Evolutionary conservation across 306 rosid genomes (phyloP).

Genomic region (Trifolium dubium): DNA sequence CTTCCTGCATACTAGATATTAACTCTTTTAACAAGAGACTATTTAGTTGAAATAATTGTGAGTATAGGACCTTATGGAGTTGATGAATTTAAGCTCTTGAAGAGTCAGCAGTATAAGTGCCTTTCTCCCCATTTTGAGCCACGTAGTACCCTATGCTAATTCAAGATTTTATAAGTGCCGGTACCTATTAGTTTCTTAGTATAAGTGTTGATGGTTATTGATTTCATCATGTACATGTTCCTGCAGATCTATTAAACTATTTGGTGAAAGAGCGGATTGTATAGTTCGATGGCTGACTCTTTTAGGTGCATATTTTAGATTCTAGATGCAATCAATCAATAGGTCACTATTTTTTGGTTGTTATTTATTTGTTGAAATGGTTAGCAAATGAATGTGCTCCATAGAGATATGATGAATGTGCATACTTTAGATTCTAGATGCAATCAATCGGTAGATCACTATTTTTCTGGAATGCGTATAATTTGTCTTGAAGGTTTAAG

Average conservation of each 20-base stretch:
- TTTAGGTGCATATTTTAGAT: constrained; percentile 6
- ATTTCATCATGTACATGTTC: constrained; percentile 23
- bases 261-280: constrained; percentile 1
- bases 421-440: constrained; percentile 6
- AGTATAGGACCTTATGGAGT: background rate
- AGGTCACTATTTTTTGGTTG: background rate
- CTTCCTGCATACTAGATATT: constrained; percentile 17
- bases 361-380: constrained; percentile 8
- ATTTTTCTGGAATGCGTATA: constrained; percentile 3
- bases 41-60: background rate
- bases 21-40: background rate
- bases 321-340: constrained; percentile 22
- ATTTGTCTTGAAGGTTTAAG: constrained; percentile 21
- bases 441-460: constrained; percentile 2
- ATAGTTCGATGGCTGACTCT: constrained; percentile 24
- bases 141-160: background rate
- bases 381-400: constrained; percentile 21
- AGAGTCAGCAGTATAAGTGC: background rate
- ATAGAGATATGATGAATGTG: constrained; percentile 4
- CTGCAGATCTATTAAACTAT: constrained; percentile 20
- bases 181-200: constrained; percentile 1
- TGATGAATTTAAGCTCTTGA: background rate
- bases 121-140: background rate
- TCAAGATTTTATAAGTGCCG: constrained; percentile 2
- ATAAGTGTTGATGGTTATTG: constrained; percentile 7